A percentile compares a stretch with the other conserved stretches of the same genome.
phyloP scores from a whole-genome alignment of 208 protist species.

The Strigomonas culicis region DNA sequence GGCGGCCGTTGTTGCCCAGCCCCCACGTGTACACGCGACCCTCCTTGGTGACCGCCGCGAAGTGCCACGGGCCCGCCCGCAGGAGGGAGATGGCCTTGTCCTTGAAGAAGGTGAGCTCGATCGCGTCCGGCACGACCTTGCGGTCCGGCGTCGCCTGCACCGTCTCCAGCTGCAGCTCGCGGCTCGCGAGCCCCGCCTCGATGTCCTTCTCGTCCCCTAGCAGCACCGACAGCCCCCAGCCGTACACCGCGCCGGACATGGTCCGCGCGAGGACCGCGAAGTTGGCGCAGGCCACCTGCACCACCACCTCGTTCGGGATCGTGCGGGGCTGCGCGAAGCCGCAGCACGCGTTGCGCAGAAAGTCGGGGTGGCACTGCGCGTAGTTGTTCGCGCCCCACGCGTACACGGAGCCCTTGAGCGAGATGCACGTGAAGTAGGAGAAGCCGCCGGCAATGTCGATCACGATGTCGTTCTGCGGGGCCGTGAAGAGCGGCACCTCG shows the following conservation, averaged over 20 bases:
- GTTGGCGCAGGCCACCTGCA: conserved; percentile 61
- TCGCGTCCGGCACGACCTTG: conserved; percentile 13
- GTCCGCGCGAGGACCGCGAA: conserved; percentile 64
- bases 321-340: conserved; percentile 37
- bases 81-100: conserved; percentile 35
- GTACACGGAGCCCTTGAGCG: conserved; percentile 46
- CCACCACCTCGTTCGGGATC: conserved; percentile 41
- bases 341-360: conserved; percentile 41
- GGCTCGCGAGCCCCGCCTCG: conserved; percentile 8
- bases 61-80: conserved; percentile 78
- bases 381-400: conserved; percentile 80
- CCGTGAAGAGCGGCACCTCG: conserved; percentile 28
- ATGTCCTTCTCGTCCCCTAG: conserved; percentile 46
- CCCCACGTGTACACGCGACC: conserved; percentile 78
- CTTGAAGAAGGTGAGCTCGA: conserved; percentile 9
- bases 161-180: neutral
- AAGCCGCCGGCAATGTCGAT: conserved; percentile 57
- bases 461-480: conserved; percentile 36
- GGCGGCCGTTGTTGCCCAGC: conserved; percentile 65
- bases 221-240: conserved; percentile 62
- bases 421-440: conserved; percentile 52
- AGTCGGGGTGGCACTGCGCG: conserved; percentile 53
- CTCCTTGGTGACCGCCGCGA: conserved; percentile 38
- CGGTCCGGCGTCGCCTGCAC: neutral
- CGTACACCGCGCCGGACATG: conserved; percentile 52